Conservation (phyloP, 2,329 filamentous ascomycete genomes). For the Cladosporium cucumerinum region DNA sequence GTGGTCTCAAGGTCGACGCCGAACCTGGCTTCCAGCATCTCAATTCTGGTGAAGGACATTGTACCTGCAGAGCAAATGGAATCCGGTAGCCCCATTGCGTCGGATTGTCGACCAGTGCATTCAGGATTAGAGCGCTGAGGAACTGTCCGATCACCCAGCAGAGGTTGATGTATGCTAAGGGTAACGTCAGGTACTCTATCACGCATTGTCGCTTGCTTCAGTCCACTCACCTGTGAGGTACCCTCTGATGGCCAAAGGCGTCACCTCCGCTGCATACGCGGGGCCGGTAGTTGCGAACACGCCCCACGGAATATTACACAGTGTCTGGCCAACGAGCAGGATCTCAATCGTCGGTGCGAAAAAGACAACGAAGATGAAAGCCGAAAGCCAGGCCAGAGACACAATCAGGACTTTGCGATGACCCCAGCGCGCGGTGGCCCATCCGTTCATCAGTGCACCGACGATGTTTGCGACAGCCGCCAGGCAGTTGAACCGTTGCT, state of each 20-base stretch:
- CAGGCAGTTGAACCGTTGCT: conserved; percentile 55
- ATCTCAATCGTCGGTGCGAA: conserved; percentile 45
- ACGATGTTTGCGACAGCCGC: conserved; percentile 38
- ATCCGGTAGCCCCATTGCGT: conserved; percentile 38
- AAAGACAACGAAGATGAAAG: conserved; percentile 54
- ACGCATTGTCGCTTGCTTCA: background rate
- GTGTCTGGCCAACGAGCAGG: conserved; percentile 49
- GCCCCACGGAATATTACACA: conserved; percentile 59
- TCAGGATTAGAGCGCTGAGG: conserved; percentile 33
- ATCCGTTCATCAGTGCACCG: conserved; percentile 9
- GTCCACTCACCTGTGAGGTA: conserved; percentile 52
- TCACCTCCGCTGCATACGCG: conserved; percentile 55
- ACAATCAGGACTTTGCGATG: conserved; percentile 10
- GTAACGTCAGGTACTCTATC: conserved; percentile 26
- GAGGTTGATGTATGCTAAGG: conserved; percentile 45
- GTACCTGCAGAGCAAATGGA: conserved; percentile 39
- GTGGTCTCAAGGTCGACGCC: background rate
- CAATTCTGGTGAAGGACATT: background rate
- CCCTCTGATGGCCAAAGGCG: conserved; percentile 14
- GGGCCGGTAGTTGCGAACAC: conserved; percentile 60
- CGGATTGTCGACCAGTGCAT: conserved; percentile 28
- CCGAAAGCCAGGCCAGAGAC: conserved; percentile 20
- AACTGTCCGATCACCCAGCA: conserved; percentile 41
- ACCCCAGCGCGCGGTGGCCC: conserved; percentile 12
- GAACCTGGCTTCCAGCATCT: background rate